These are phyloP conservation scores for Paramecium tetraurelia DNA, from an alignment of 73 alveolate genomes.

Conservation along the genomic window DNA sequence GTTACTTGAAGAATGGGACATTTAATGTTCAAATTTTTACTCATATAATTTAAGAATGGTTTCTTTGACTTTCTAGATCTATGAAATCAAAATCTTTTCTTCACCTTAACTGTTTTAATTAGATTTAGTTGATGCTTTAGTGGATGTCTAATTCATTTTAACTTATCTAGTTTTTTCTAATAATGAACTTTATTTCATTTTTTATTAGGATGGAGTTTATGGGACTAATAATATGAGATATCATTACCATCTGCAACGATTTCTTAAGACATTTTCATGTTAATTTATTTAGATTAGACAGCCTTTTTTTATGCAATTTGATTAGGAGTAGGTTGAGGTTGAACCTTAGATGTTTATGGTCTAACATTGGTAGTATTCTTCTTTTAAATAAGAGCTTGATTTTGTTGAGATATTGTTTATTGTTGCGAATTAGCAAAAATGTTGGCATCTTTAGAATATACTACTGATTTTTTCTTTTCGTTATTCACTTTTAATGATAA, in stretches of 20 bases:
- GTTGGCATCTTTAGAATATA: neutral
- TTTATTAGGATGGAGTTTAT: neutral
- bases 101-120: neutral
- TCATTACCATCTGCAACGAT: neutral
- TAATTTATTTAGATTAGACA: neutral
- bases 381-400: neutral
- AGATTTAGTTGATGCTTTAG: neutral
- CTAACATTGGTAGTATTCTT: neutral
- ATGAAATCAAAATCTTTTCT: neutral
- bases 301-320: neutral
- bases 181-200: conserved; percentile 8
- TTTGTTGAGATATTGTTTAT: neutral
- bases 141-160: neutral
- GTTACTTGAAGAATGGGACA: neutral
- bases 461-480: neutral
- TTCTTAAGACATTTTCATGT: neutral
- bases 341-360: neutral
- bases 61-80: neutral
- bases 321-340: neutral
- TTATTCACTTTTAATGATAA: neutral
- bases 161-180: conserved; percentile 8
- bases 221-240: neutral
- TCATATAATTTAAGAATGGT: neutral
- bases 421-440: neutral
- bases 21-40: neutral